A percentile compares a stretch with the other conserved stretches of the same genome.
Evolutionary conservation across 495 filamentous ascomycete species (phyloP).

Genomic region (Sordaria brevicollis): DNA sequence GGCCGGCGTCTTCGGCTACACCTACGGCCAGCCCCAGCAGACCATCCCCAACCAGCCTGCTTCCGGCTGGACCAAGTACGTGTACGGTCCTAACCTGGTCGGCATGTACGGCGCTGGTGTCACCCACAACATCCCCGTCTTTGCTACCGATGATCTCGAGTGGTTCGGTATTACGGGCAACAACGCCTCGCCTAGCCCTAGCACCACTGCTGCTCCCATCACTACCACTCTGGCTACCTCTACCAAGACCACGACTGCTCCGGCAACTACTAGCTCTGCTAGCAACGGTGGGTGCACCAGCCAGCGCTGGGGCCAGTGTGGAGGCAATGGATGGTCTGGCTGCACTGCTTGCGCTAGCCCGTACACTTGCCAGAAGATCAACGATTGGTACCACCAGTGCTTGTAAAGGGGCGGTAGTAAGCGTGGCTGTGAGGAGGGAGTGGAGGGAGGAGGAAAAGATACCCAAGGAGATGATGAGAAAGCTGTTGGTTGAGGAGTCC

Average conservation of each 20-base stretch:
- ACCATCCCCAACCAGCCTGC: constrained; percentile 19
- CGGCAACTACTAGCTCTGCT: constrained; percentile 20
- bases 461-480: neutral
- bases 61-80: constrained; percentile 30
- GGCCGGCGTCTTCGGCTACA: constrained; percentile 35
- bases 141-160: constrained; percentile 19
- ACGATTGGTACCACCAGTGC: constrained; percentile 27
- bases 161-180: constrained; percentile 24
- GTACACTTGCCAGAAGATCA: constrained; percentile 18
- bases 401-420: constrained; percentile 3
- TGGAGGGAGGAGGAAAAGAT: neutral
- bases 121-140: constrained; percentile 21
- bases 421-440: neutral
- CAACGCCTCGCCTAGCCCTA: neutral
- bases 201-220: neutral
- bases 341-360: constrained; percentile 24
- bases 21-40: constrained; percentile 19
- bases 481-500: neutral
- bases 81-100: constrained; percentile 35
- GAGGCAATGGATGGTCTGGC: constrained; percentile 32
- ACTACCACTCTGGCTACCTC: neutral
- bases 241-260: constrained; percentile 7
- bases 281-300: constrained; percentile 17
- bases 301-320: constrained; percentile 33
- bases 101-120: constrained; percentile 27